Evolutionary conservation across 2,329 filamentous ascomycete genomes (phyloP).

Genomic region (Passalora sequoiae): DNA sequence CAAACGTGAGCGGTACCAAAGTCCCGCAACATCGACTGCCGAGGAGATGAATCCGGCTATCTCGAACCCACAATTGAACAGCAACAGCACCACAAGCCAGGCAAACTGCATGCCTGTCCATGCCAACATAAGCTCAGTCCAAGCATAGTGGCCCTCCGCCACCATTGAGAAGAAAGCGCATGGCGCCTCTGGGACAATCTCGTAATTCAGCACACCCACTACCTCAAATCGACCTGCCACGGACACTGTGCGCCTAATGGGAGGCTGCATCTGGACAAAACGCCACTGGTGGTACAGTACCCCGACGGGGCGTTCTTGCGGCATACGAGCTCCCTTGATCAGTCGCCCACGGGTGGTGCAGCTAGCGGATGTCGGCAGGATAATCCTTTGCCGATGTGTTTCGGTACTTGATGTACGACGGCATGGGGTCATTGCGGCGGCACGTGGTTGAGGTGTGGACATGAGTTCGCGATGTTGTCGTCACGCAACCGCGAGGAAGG

Average conservation of each 20-base stretch:
- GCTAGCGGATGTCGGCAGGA: conserved; percentile 2
- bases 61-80: too few relatives aligned
- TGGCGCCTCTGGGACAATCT: not conserved
- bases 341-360: not conserved
- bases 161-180: not conserved
- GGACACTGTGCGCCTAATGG: too few relatives aligned
- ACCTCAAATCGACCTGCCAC: not conserved
- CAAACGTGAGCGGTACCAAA: too few relatives aligned
- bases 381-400: conserved; percentile 1
- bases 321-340: not conserved
- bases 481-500: too few relatives aligned
- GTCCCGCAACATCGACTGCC: too few relatives aligned
- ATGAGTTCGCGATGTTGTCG: too few relatives aligned
- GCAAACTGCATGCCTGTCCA: too few relatives aligned
- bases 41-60: too few relatives aligned
- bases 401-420: not conserved
- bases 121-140: too few relatives aligned
- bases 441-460: too few relatives aligned
- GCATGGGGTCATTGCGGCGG: not conserved
- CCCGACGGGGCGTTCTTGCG: too few relatives aligned
- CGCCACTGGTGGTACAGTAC: conserved; percentile 1
- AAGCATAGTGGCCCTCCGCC: not conserved
- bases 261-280: conserved; percentile 1
- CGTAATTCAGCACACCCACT: not conserved
- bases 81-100: too few relatives aligned